Percentiles rank a stretch among this genome's conserved stretches.
These are phyloP conservation scores for Pythium volutum DNA, from an alignment of 352 stramenopile genomes.

Conservation along the genomic window DNA sequence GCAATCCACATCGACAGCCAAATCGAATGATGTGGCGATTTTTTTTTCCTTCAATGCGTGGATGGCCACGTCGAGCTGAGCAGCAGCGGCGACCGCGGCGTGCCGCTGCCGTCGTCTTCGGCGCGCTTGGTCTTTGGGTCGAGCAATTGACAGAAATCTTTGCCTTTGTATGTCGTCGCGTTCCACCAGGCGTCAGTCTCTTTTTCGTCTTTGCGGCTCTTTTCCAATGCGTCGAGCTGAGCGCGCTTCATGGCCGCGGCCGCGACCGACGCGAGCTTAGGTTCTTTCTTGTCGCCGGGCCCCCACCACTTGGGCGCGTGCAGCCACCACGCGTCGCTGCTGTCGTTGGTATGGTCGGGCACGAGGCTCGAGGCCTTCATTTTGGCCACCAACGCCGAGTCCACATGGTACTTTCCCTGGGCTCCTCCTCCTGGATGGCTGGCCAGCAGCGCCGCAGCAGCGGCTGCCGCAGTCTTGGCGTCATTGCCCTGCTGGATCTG, in stretches of 20 bases:
- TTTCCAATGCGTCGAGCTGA: conserved; percentile 19
- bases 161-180: conserved; percentile 66
- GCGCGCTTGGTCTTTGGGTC: conserved; percentile 22
- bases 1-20: neutral
- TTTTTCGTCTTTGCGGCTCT: conserved; percentile 2
- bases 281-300: conserved; percentile 23
- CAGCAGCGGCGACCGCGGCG: conserved; percentile 21
- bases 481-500: conserved; percentile 37
- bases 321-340: conserved; percentile 52
- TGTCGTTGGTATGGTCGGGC: conserved; percentile 12
- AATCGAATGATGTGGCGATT: neutral
- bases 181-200: conserved; percentile 66
- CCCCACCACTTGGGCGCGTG: conserved; percentile 71
- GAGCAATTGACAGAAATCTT: conserved; percentile 50
- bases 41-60: neutral
- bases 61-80: conserved; percentile 27
- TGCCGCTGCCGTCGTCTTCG: conserved; percentile 18
- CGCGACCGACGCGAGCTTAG: conserved; percentile 30
- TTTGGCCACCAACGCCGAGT: conserved; percentile 22
- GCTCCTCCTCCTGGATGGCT: neutral
- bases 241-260: conserved; percentile 25
- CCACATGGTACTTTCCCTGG: conserved; percentile 24
- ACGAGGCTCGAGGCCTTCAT: conserved; percentile 21
- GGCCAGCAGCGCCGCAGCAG: conserved; percentile 13
- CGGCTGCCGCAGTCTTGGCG: conserved; percentile 17